Percentiles rank a stretch among this genome's conserved stretches.
Evolutionary conservation across 208 protist species (phyloP).

Genomic region (Crithidia thermophila): DNA sequence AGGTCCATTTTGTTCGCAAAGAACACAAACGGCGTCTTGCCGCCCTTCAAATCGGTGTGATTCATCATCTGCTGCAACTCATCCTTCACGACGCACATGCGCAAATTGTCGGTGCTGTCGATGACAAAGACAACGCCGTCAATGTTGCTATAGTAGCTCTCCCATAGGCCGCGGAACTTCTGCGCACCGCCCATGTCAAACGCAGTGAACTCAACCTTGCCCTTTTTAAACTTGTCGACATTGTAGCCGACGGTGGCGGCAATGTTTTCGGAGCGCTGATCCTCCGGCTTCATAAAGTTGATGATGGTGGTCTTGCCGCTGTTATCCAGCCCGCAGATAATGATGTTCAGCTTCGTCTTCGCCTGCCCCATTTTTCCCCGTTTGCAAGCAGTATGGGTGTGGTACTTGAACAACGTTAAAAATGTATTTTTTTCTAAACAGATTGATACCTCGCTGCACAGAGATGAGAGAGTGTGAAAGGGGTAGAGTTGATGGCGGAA

Average conservation of each 20-base stretch:
- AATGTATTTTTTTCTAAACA: too few relatives aligned
- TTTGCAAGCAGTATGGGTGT: too few relatives aligned
- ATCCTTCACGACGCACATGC: constrained; percentile 87
- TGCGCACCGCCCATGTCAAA: constrained; percentile 99
- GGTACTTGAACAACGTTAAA: too few relatives aligned
- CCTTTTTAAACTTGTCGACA: constrained; percentile 93
- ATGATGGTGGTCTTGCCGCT: constrained; percentile 98
- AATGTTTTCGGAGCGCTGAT: constrained; percentile 92
- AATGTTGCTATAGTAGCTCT: constrained; percentile 97
- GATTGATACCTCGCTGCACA: too few relatives aligned
- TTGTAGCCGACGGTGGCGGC: constrained; percentile 97
- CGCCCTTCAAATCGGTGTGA: constrained; percentile 52
- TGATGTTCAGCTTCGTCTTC: constrained; percentile 84
- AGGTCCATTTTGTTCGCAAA: constrained; percentile 95
- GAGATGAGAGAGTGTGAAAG: too few relatives aligned
- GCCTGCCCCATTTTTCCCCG: constrained; percentile 80
- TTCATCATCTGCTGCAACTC: constrained; percentile 81
- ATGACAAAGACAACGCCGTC: constrained; percentile 95
- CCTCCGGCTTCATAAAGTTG: constrained; percentile 96
- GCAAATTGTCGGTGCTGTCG: constrained; percentile 89
- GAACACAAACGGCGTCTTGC: constrained; percentile 75
- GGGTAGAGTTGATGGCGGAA: too few relatives aligned
- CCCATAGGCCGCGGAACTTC: constrained; percentile 97
- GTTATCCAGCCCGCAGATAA: constrained; percentile 90
- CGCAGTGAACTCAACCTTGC: constrained; percentile 96